A percentile compares a stretch with the other conserved stretches of the same genome.
Evolutionary conservation across 192 early-diverging fungal genomes (phyloP).

Genomic region (Coemansia sp.): DNA sequence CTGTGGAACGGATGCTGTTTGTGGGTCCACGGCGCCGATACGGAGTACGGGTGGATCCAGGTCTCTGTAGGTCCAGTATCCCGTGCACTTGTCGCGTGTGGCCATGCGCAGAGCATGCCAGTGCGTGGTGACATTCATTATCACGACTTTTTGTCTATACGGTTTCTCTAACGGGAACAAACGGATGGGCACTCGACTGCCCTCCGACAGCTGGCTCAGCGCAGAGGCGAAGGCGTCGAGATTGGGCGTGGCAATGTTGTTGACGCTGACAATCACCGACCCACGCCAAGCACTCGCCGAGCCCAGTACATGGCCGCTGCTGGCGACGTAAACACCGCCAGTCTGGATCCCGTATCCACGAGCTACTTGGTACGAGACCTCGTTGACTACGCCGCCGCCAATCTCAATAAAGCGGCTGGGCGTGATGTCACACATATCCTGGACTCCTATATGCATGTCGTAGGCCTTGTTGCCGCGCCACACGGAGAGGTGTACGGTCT

Average conservation of each 20-base stretch:
- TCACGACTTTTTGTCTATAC: conserved; percentile 77
- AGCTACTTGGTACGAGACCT: conserved; percentile 77
- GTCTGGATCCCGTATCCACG: conserved; percentile 71
- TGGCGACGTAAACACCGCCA: conserved; percentile 84
- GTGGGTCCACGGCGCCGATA: conserved; percentile 34
- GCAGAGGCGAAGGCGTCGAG: conserved; percentile 79
- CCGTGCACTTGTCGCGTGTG: conserved; percentile 73
- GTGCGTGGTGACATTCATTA: conserved; percentile 86
- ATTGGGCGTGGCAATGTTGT: conserved; percentile 70
- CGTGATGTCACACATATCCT: conserved; percentile 77
- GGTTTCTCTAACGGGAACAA: conserved; percentile 83
- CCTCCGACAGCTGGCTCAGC: conserved; percentile 72
- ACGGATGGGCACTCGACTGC: conserved; percentile 65
- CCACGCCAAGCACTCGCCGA: conserved; percentile 70
- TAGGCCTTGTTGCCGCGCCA: conserved; percentile 61
- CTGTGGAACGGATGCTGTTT: conserved; percentile 72
- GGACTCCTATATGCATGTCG: conserved; percentile 57
- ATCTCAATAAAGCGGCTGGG: conserved; percentile 86
- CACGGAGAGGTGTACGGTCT: conserved; percentile 59
- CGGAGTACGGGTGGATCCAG: conserved; percentile 50
- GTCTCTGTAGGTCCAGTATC: conserved; percentile 78
- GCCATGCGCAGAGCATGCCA: conserved; percentile 85
- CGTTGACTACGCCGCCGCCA: conserved; percentile 84
- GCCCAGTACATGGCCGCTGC: conserved; percentile 69
- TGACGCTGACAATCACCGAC: conserved; percentile 72